Conservation (phyloP, 2,329 filamentous ascomycete species). For the Aspergillus glaucus region DNA sequence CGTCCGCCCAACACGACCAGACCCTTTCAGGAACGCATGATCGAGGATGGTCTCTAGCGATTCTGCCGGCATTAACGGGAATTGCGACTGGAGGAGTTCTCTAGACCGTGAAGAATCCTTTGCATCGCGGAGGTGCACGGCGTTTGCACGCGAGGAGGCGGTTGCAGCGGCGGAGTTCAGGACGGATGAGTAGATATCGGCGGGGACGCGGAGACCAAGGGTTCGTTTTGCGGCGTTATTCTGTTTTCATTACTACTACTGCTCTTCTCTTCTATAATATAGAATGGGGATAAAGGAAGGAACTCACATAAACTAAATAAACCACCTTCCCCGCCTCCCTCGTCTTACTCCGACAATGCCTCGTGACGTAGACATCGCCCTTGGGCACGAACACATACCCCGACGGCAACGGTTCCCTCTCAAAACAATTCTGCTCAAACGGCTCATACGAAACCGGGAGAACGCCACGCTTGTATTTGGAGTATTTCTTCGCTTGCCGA, state of each 20-base stretch:
- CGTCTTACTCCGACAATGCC: slow-evolving; percentile 34
- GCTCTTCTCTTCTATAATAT: background rate
- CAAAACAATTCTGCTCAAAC: slow-evolving; percentile 29
- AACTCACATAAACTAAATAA: slow-evolving; percentile 34
- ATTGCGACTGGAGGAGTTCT: slow-evolving; percentile 24
- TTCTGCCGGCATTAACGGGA: slow-evolving; percentile 32
- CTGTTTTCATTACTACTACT: slow-evolving; percentile 11
- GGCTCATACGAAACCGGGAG: slow-evolving; percentile 19
- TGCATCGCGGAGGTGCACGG: slow-evolving; percentile 32
- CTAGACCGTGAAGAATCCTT: slow-evolving; percentile 21
- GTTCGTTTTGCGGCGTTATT: slow-evolving; percentile 23
- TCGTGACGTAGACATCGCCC: slow-evolving; percentile 39
- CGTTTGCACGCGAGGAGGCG: slow-evolving; percentile 32
- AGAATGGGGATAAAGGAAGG: background rate
- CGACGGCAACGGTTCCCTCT: slow-evolving; percentile 19
- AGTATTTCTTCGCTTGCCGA: slow-evolving; percentile 8
- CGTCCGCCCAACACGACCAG: slow-evolving; percentile 35
- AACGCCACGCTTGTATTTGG: slow-evolving; percentile 3
- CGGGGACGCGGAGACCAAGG: slow-evolving; percentile 41
- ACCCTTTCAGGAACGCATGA: slow-evolving; percentile 37
- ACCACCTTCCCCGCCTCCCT: slow-evolving; percentile 25
- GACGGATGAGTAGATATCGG: slow-evolving; percentile 33
- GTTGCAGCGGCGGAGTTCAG: slow-evolving; percentile 34
- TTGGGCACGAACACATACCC: slow-evolving; percentile 37
- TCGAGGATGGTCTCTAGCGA: slow-evolving; percentile 27